Percentiles rank a stretch among this genome's conserved stretches.
phyloP scores from a whole-genome alignment of 139 green algal genomes.

The Chlamydomonas incerta region DNA sequence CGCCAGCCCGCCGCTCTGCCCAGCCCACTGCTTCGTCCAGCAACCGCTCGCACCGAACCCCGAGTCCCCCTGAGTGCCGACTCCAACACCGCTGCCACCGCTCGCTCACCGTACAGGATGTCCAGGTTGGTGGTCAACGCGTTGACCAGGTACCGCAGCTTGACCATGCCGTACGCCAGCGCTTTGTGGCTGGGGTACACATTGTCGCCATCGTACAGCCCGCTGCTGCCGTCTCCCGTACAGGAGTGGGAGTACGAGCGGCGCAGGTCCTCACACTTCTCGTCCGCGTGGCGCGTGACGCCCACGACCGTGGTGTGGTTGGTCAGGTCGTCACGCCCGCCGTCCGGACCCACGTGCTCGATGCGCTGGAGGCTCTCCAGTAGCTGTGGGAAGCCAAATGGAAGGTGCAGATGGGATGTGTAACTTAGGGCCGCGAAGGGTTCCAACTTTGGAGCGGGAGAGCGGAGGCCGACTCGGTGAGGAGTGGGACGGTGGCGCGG shows the following conservation, averaged over 20 bases:
- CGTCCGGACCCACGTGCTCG: background rate
- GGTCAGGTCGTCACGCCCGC: background rate
- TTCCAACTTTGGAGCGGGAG: too few species aligned
- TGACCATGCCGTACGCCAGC: slow-evolving; percentile 10
- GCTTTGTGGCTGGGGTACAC: background rate
- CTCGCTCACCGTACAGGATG: background rate
- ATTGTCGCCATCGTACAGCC: slow-evolving; percentile 1
- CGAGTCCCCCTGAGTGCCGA: too few species aligned
- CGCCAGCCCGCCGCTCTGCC: too few species aligned
- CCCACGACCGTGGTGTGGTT: slow-evolving; percentile 7
- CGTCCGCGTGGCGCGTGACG: background rate
- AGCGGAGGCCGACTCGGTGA: too few species aligned
- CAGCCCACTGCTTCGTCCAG: too few species aligned
- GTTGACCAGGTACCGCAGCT: slow-evolving; percentile 36
- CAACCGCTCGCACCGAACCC: too few species aligned
- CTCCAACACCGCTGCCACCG: too few species aligned
- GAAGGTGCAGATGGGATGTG: too few species aligned
- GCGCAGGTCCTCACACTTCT: background rate
- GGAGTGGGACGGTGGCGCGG: too few species aligned
- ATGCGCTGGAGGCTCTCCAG: slow-evolving; percentile 24
- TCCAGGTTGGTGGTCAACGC: slow-evolving; percentile 4
- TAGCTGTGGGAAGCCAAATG: too few species aligned
- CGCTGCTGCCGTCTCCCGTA: background rate
- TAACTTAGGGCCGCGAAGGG: too few species aligned
- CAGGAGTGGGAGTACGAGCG: background rate